Base-by-base conservation (phyloP, 495 filamentous ascomycete species). In the Penicillium pulvis region DNA sequence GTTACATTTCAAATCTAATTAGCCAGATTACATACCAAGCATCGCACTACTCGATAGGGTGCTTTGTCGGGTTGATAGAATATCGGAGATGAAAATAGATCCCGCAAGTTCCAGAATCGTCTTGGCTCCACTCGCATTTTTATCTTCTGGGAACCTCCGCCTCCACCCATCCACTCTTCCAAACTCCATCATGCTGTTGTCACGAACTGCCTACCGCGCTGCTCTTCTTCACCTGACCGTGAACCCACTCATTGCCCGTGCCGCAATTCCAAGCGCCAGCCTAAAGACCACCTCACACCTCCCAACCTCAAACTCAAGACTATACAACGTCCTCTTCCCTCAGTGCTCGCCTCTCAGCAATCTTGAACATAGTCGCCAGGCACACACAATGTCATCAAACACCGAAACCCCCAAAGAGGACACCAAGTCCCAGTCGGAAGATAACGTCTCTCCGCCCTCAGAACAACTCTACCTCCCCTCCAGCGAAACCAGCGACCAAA, bases 61-160 rank as follows among this genome's bases (percentile, higher is more conserved):
- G 24, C 30, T 35, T 24, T 24, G 17, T 48, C 14, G 39, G 17
- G 14, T 24, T 36, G 41, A 4, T 39, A 45, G 44, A 58, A 19
- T 56, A 23, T 23, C 20, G 20, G 20, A 23, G 20, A 55, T 55
- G 24, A 8, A 33, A 53, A 48, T 46, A 26, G 26, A 46, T 46
- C 43, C 26, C 52, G 65, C 62, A 55, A 47, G 57, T 73, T 71
- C 71, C 61, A 68, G 68, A 73, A 73, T 56, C 59, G 48, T 71
- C 67, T 59, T 54, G 9, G 35, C 56, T 57, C 54, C 59, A 46
- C 55, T 39, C 36, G 44, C 39, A 61, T 63, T 42, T 57, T 54
- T 61, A 51, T 24, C 44, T 39, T 52, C 47, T 51, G 31, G 42
- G 28, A 51, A 44, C 39, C 45, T 33, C 45, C 59, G 30, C 31